A percentile compares a stretch with the other conserved stretches of the same genome.
Evolutionary conservation across 2,329 filamentous ascomycete genomes (phyloP).

Genomic region (Camillea tinctor): DNA sequence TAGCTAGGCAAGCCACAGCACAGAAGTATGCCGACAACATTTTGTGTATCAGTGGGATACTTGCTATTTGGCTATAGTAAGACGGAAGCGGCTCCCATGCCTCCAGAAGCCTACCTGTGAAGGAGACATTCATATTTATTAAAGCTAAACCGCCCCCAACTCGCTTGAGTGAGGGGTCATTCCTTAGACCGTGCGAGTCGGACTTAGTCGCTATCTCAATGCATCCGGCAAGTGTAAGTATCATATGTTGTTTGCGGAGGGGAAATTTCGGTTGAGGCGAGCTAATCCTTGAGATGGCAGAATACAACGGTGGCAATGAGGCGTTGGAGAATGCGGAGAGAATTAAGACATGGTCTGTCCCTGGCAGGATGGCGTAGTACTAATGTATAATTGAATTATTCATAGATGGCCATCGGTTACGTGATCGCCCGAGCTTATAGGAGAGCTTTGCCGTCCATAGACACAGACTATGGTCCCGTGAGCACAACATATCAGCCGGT

Average conservation of each 20-base stretch:
- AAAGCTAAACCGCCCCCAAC: neutral
- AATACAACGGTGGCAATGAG: neutral
- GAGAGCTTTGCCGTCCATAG: too few species aligned
- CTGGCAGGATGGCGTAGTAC: neutral
- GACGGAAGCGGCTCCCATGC: neutral
- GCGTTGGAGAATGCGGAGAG: neutral
- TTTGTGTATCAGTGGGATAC: neutral
- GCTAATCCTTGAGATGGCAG: neutral
- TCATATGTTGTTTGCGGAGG: neutral
- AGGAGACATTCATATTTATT: neutral
- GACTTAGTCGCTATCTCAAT: neutral
- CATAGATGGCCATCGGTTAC: neutral
- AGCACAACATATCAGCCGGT: neutral
- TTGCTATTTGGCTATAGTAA: neutral
- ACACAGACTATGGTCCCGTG: neutral
- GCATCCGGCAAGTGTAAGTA: neutral
- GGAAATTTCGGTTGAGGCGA: neutral
- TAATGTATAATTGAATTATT: neutral
- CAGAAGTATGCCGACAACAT: neutral
- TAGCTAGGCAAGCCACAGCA: conserved; percentile 6
- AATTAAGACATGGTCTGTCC: neutral
- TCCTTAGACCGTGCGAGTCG: neutral
- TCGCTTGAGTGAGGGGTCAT: neutral
- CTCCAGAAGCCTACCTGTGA: neutral
- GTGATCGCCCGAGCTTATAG: neutral